Evolutionary conservation across 345 rosid species (phyloP).

Genomic region (Brassica cretica): DNA sequence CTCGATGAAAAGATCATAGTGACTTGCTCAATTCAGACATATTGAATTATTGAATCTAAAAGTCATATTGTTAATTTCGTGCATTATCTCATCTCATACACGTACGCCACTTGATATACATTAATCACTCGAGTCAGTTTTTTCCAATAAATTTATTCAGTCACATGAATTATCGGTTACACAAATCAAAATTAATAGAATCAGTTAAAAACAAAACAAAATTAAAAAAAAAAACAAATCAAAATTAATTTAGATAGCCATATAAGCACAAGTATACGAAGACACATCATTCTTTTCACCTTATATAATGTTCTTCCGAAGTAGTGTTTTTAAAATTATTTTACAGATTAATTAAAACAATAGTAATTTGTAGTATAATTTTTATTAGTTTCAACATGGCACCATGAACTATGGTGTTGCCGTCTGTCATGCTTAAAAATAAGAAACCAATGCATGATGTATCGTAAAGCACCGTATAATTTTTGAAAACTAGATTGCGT

Average conservation of each 20-base stretch:
- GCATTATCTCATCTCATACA: background rate
- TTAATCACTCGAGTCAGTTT: background rate
- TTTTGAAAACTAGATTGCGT: slow-evolving; percentile 9
- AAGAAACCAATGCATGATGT: slow-evolving; percentile 23
- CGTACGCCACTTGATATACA: slow-evolving; percentile 11
- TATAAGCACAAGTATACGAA: background rate
- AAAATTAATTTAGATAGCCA: background rate
- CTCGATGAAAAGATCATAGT: slow-evolving; percentile 26
- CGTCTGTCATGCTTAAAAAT: slow-evolving; percentile 33
- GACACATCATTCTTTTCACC: background rate
- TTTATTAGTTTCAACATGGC: background rate
- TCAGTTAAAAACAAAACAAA: too few relatives aligned
- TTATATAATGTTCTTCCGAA: slow-evolving; percentile 7
- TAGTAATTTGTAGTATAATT: too few relatives aligned
- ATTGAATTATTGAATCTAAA: slow-evolving; percentile 26
- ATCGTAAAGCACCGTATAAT: slow-evolving; percentile 22
- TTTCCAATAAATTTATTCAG: background rate
- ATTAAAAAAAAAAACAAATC: background rate
- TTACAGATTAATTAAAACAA: background rate
- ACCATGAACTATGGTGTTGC: slow-evolving; percentile 20
- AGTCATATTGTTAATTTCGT: background rate
- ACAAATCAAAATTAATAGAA: background rate
- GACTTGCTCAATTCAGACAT: slow-evolving; percentile 39
- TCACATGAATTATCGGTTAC: background rate
- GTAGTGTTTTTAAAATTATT: background rate